Conservation (phyloP, 169 alveolate species). For the Fabrea salina region DNA sequence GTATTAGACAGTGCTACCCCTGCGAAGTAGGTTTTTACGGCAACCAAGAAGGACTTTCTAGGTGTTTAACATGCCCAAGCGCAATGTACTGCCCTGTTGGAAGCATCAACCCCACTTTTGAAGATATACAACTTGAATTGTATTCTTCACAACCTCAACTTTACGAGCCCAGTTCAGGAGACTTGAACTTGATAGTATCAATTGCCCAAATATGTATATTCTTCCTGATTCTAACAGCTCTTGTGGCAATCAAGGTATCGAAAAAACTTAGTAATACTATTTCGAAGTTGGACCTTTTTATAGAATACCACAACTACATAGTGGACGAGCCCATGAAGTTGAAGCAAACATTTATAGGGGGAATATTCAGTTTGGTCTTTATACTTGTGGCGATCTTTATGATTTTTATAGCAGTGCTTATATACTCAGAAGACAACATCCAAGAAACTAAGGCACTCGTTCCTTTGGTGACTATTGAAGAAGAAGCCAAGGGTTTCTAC, state of each 20-base stretch:
- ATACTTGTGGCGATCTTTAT: background rate
- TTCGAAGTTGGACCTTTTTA: background rate
- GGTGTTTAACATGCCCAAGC: background rate
- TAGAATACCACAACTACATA: background rate
- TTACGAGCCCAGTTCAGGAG: background rate
- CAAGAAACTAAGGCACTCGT: constrained; percentile 13
- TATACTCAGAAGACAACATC: background rate
- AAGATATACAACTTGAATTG: background rate
- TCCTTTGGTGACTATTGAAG: background rate
- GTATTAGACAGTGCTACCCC: background rate
- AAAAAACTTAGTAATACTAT: background rate
- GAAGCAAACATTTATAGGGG: background rate
- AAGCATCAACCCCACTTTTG: too few species aligned
- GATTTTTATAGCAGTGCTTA: background rate
- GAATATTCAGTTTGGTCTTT: background rate
- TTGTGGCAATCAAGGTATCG: background rate
- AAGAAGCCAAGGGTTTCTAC: too few species aligned
- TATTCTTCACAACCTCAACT: background rate
- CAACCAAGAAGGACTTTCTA: background rate
- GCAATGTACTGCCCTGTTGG: constrained; percentile 7
- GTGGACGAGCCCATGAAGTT: background rate
- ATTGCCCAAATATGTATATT: background rate
- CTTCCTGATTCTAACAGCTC: background rate
- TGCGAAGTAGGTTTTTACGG: background rate
- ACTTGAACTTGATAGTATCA: background rate